A percentile compares a stretch with the other conserved stretches of the same genome.
phyloP scores from a whole-genome alignment of 2,329 filamentous ascomycete genomes.

The Biscogniauxia sp. region DNA sequence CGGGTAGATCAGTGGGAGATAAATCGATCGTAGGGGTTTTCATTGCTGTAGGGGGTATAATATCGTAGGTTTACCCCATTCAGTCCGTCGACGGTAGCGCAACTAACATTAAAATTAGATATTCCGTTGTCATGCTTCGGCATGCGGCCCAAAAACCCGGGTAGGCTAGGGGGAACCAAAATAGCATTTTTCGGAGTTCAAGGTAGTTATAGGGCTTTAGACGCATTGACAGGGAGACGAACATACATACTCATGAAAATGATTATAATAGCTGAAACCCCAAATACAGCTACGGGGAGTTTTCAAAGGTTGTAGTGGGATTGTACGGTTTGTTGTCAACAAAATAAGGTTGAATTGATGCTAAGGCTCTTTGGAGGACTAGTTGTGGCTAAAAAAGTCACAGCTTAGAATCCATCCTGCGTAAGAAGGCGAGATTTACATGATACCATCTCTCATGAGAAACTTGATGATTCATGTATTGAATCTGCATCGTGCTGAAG shows the following conservation, averaged over 20 bases:
- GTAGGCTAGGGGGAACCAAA: conserved; percentile 3
- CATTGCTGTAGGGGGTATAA: conserved; percentile 55
- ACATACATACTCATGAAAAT: background rate
- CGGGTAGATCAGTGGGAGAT: conserved; percentile 54
- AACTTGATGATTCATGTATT: background rate
- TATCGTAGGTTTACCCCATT: conserved; percentile 44
- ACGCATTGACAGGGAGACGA: background rate
- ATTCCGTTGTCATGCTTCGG: conserved; percentile 47
- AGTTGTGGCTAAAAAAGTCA: background rate
- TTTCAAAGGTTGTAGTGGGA: background rate
- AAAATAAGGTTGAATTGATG: background rate
- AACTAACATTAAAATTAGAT: conserved; percentile 33
- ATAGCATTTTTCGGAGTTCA: conserved; percentile 11
- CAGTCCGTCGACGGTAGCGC: background rate
- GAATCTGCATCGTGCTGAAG: background rate
- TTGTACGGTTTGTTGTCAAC: background rate
- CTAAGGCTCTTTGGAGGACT: background rate
- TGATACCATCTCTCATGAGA: background rate
- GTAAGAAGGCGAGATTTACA: background rate
- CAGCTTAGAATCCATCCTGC: background rate
- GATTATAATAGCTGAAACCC: background rate
- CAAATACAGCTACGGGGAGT: background rate
- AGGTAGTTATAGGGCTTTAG: background rate
- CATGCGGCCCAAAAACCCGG: conserved; percentile 34
- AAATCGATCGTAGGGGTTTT: conserved; percentile 54